Conservation (phyloP, 352 stramenopile genomes). For the Globisporangium canariense region DNA sequence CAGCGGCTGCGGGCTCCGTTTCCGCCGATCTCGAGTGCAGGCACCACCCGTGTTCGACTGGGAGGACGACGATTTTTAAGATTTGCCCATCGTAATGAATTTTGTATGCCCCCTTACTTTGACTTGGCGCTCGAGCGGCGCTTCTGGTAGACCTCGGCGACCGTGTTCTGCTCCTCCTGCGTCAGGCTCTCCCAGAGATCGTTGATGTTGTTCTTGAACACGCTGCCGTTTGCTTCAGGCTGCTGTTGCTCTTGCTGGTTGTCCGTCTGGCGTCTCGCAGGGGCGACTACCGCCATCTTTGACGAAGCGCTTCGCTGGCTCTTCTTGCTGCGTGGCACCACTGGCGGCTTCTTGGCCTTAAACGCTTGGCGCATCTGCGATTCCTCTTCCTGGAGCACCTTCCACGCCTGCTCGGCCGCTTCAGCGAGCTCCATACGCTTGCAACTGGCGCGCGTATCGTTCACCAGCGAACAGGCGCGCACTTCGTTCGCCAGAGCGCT, state of each 20-base stretch:
- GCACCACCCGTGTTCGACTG: constrained; percentile 35
- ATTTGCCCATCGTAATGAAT: constrained; percentile 8
- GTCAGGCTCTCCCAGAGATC: constrained; percentile 18
- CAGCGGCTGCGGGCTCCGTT: constrained; percentile 64
- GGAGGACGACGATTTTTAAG: constrained; percentile 44
- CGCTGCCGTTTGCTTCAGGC: not conserved
- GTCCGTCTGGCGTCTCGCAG: not conserved
- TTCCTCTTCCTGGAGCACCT: constrained; percentile 55
- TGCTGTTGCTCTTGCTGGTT: not conserved
- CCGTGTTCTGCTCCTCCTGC: constrained; percentile 21
- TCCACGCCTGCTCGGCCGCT: constrained; percentile 38
- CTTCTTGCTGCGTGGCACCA: constrained; percentile 2
- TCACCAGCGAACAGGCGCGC: constrained; percentile 4
- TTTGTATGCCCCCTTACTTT: not conserved
- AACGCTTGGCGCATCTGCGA: constrained; percentile 24
- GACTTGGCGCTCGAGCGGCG: constrained; percentile 7
- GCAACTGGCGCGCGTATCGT: not conserved
- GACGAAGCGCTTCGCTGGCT: constrained; percentile 1
- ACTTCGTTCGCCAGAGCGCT: not conserved
- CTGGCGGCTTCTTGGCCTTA: constrained; percentile 11
- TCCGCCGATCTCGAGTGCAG: constrained; percentile 54
- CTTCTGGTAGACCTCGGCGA: constrained; percentile 15
- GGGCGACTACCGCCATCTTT: not conserved
- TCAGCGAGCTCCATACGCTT: constrained; percentile 11
- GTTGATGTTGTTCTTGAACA: constrained; percentile 16